A percentile compares a stretch with the other conserved stretches of the same genome.
phyloP scores from a whole-genome alignment of 202 grass and related monocot genomes.

The Eragrostis tef region DNA sequence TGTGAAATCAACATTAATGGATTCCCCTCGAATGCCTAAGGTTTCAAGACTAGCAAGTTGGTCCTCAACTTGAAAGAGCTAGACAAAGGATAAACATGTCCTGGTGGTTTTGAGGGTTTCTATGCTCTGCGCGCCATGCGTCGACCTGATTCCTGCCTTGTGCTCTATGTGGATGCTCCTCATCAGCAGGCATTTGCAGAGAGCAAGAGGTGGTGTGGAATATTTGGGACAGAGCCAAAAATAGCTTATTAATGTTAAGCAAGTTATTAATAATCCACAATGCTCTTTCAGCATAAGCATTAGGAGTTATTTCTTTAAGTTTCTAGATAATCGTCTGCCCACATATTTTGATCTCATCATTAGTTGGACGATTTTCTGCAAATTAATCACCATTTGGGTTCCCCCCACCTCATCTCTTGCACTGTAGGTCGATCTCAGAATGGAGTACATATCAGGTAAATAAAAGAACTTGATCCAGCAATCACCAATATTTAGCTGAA shows the following conservation, averaged over 20 bases:
- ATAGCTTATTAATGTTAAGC: neutral
- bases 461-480: too few species aligned
- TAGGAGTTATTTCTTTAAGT: neutral
- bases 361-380: too few species aligned
- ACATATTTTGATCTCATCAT: too few species aligned
- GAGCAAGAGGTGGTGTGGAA: neutral
- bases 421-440: too few species aligned
- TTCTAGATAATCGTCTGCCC: neutral
- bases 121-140: conserved; percentile 6
- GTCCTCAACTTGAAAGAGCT: neutral
- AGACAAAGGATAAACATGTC: neutral
- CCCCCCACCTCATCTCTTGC: too few species aligned
- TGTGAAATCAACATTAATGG: neutral
- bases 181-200: neutral
- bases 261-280: neutral
- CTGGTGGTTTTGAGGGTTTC: conserved; percentile 15
- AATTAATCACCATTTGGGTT: too few species aligned
- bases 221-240: conserved; percentile 25
- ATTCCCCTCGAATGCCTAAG: neutral
- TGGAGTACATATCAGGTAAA: too few species aligned
- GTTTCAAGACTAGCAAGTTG: conserved; percentile 1
- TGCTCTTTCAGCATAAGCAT: neutral
- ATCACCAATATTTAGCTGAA: too few species aligned
- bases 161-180: neutral
- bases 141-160: conserved; percentile 26